Evolutionary conservation across 176 grass and related monocot species (phyloP).

Genomic region (Carex pumila): DNA sequence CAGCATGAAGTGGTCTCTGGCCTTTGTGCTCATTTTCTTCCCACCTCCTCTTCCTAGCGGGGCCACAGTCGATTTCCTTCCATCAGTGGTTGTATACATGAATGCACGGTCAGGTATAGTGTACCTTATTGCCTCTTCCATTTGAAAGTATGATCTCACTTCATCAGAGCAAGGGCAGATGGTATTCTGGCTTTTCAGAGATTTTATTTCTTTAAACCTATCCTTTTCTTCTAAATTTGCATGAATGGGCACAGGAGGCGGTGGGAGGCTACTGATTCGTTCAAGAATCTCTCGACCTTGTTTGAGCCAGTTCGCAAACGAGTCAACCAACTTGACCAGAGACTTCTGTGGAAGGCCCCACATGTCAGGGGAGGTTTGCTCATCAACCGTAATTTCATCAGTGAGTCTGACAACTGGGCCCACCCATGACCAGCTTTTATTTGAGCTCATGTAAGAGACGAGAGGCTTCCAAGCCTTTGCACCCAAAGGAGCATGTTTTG

Average conservation of each 20-base stretch:
- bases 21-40: conserved; percentile 84
- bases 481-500: conserved; percentile 88
- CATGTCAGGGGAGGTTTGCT: conserved; percentile 67
- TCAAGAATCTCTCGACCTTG: conserved; percentile 90
- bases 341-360: conserved; percentile 97
- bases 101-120: conserved; percentile 98
- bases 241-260: conserved; percentile 63
- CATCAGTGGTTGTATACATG: conserved; percentile 92
- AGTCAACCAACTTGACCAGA: conserved; percentile 95
- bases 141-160: conserved; percentile 69
- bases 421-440: conserved; percentile 88
- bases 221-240: conserved; percentile 83
- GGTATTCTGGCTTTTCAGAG: conserved; percentile 92
- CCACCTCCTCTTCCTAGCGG: conserved; percentile 84
- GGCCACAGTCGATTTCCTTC: conserved; percentile 94
- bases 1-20: conserved; percentile 97
- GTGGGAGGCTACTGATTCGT: conserved; percentile 81
- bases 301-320: conserved; percentile 99
- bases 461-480: conserved; percentile 86
- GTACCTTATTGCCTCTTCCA: conserved; percentile 86
- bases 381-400: conserved; percentile 36
- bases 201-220: conserved; percentile 97
- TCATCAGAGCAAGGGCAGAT: conserved; percentile 76
- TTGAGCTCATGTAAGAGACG: conserved; percentile 69
- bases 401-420: conserved; percentile 46